Base-by-base conservation (phyloP, 768 basidiomycete genomes). In the Mycena filopes region DNA sequence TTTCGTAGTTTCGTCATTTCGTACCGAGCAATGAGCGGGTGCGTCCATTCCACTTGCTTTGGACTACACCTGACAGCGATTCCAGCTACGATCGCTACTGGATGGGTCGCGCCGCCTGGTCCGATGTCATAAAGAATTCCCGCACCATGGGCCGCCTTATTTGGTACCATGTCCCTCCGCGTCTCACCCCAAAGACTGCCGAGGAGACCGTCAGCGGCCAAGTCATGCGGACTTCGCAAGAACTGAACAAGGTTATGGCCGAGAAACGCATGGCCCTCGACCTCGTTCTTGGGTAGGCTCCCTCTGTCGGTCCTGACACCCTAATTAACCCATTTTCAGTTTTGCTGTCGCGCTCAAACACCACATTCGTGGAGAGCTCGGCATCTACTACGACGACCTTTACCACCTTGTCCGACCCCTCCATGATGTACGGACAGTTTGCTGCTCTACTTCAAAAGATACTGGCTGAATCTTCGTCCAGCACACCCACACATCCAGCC, bases 1-100 rank as follows among this genome's bases (percentile, higher is more conserved):
- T n/a, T n/a, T n/a, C n/a, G n/a, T n/a, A n/a, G 89, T 78, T 88
- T 89, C 63, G 88, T 91, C 18, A 87, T 91, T 29, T 87, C 87
- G 0, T 89, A 88, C 75, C 83, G 89, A 21, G 87, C 87, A 2
- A 82, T 78, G 56, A 88, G 85, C 61, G 88, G 87, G 84, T 87
- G 62, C 49, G 84, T 74, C 1, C 13, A 48, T 25, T 41, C 43
- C 21, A 15, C 48, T 5, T 20, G 4, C 38, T 45, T 20, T 26
- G 40, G 46, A 25, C 2, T 60, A 38, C 26, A 47, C 16, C 28
- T 51, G 20, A 43, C 42, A n/a, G 20, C 33, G 16, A 11, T 41
- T 38, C 50, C 62, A 87, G 86, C 5, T 89, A 89, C 67, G 87
- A 89, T 65, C 81, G 87, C n/a, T 89, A 89, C 68, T 89, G 85